phyloP scores from a whole-genome alignment of 345 rosid species.

The Syzygium oleosum region DNA sequence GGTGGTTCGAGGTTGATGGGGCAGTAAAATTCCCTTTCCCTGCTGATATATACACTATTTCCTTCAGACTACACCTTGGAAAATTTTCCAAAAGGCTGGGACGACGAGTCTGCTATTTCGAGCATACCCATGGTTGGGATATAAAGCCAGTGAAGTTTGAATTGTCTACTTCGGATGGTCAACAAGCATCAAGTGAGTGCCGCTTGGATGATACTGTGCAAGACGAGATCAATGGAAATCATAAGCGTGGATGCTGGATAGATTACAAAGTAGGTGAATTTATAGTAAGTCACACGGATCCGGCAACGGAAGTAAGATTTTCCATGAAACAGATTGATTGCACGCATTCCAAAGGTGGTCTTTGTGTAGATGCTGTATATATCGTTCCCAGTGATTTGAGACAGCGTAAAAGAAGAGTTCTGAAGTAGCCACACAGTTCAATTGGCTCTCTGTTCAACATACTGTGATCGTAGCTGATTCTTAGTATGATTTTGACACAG shows the following conservation, averaged over 20 bases:
- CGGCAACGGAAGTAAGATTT: conserved; percentile 59
- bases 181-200: conserved; percentile 50
- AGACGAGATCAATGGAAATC: conserved; percentile 40
- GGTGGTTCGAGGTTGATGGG: conserved; percentile 61
- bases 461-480: conserved; percentile 9
- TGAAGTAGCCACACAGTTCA: conserved; percentile 21
- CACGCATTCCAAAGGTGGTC: conserved; percentile 90
- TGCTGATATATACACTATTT: conserved; percentile 64
- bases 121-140: conserved; percentile 86
- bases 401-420: conserved; percentile 32
- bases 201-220: conserved; percentile 45
- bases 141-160: conserved; percentile 65
- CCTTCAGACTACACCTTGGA: conserved; percentile 86
- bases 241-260: conserved; percentile 90
- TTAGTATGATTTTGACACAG: conserved; percentile 17
- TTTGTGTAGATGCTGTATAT: conserved; percentile 88
- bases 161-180: conserved; percentile 63
- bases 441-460: background rate
- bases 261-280: conserved; percentile 81
- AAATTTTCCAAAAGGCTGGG: conserved; percentile 66
- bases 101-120: conserved; percentile 52
- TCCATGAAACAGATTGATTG: conserved; percentile 96
- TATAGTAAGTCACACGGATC: conserved; percentile 45
- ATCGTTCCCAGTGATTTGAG: conserved; percentile 65
- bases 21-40: conserved; percentile 74